Evolutionary conservation across 2,329 filamentous ascomycete species (phyloP), one percentile per base, ranked within the genome.

Genomic region (Scedosporium aurantiacum): DNA sequence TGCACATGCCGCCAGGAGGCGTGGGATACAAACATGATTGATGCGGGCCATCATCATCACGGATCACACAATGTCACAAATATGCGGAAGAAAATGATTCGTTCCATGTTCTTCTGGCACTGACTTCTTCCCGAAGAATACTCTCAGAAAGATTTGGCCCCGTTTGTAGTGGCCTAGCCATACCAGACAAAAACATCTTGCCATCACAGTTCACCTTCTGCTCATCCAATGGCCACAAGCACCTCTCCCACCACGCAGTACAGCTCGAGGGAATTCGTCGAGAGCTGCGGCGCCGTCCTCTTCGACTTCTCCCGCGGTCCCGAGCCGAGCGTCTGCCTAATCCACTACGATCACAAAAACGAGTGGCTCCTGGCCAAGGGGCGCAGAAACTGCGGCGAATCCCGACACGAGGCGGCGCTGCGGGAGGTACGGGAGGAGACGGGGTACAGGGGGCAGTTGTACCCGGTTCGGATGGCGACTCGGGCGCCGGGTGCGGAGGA

Each of bases 361-460:
- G 56, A 63, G 56, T 66, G 64, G 61, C 61, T 65, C 10, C 61
- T 66, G 4, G 61, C 65, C 57, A 67, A 67, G 37, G 62, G 63
- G 10, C 65, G 66, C 12, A 61, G 61, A 6, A 64, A 64, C 54
- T 60, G 60, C 47, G 58, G 52, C 37, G 63, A 65, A 41, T 37
- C 61, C 8, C 61, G 63, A 14, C 52, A 58, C 12, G 61, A 57
- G 3, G 62, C 66, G 1, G 65, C 64, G 6, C 27, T 66, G 7
- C 63, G 64, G 21, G 64, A 66, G 18, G 37, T 61, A 16, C 43
- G 43, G 8, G 61, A 66, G 52, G 64, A 66, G 56, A 65, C 58
- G 52, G 63, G 64, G 14, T 65, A 60, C 43, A 16, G 43, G 23
- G 64, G 63, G 43, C 57, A 43, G 14, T 58, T 63, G 27, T 32